Percentiles rank a stretch among this genome's conserved stretches.
These are phyloP conservation scores for Lindgomyces ingoldianus DNA, from an alignment of 495 filamentous ascomycete species.

Conservation along the genomic window DNA sequence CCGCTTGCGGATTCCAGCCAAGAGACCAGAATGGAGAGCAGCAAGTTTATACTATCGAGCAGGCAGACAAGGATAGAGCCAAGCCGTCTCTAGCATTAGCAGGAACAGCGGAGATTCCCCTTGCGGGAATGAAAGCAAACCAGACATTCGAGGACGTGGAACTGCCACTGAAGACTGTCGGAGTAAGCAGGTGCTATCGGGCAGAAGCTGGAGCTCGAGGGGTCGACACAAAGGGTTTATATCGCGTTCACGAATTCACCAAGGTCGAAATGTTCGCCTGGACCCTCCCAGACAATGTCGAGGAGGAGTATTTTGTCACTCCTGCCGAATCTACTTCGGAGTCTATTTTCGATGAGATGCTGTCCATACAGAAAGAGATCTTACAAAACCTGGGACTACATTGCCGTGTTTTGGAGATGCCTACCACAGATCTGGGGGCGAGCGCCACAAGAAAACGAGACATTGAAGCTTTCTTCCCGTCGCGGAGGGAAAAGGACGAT, in stretches of 20 bases:
- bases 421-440: conserved; percentile 80
- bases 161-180: conserved; percentile 77
- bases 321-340: conserved; percentile 23
- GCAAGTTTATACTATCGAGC: conserved; percentile 79
- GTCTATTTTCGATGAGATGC: conserved; percentile 73
- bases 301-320: conserved; percentile 22
- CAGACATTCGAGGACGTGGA: conserved; percentile 60
- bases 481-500: conserved; percentile 65
- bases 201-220: conserved; percentile 91
- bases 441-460: conserved; percentile 83
- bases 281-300: conserved; percentile 55
- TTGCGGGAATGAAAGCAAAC: conserved; percentile 86
- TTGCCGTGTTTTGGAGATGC: conserved; percentile 91
- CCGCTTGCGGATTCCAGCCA: conserved; percentile 90
- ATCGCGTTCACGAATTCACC: conserved; percentile 98
- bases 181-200: conserved; percentile 83
- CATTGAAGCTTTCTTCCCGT: conserved; percentile 93
- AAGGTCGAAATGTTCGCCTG: conserved; percentile 98
- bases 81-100: conserved; percentile 73
- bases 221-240: conserved; percentile 87
- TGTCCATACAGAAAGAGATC: conserved; percentile 82
- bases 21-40: conserved; percentile 87
- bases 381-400: conserved; percentile 73
- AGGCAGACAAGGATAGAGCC: conserved; percentile 57
- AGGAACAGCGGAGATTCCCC: conserved; percentile 90